Percentiles rank a stretch among this genome's conserved stretches.
Conservation (phyloP, 2,329 filamentous ascomycete genomes). For the Ceratocystis diversiconidia region DNA sequence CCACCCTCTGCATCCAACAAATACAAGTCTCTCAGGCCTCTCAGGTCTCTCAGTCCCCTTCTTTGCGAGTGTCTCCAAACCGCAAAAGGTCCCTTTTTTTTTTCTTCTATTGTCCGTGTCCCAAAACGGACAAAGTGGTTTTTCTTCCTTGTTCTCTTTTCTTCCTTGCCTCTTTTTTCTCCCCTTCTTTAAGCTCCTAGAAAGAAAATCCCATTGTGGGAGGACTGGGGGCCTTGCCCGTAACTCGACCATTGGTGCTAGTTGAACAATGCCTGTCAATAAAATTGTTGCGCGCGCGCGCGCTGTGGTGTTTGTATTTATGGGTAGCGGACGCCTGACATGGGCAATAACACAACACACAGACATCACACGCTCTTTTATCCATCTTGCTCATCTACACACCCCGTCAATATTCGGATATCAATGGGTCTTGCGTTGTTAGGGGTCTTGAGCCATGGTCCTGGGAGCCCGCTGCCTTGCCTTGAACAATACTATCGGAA, state of each 20-base stretch:
- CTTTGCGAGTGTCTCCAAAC: no score
- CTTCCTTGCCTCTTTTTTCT: not conserved
- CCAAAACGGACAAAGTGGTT: conserved; percentile 2
- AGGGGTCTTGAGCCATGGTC: not conserved
- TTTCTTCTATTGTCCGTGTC: not conserved
- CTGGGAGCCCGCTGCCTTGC: not conserved
- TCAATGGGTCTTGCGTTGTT: no score
- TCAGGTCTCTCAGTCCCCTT: not conserved
- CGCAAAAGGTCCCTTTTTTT: not conserved
- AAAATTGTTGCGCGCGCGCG: not conserved
- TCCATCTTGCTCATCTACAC: not conserved
- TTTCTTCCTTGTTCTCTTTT: not conserved
- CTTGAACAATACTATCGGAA: not conserved
- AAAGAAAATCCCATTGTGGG: not conserved
- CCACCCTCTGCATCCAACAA: not conserved
- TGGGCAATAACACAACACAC: no score
- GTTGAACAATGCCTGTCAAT: conserved; percentile 1
- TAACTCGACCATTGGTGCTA: not conserved
- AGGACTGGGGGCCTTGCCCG: not conserved
- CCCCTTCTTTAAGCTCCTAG: not conserved
- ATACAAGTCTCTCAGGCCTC: not conserved
- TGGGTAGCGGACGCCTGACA: not conserved
- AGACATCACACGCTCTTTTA: not conserved
- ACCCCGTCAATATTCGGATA: not conserved
- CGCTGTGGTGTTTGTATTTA: not conserved